phyloP scores from a whole-genome alignment of 352 stramenopile genomes.

The Blastocystis sp. region DNA sequence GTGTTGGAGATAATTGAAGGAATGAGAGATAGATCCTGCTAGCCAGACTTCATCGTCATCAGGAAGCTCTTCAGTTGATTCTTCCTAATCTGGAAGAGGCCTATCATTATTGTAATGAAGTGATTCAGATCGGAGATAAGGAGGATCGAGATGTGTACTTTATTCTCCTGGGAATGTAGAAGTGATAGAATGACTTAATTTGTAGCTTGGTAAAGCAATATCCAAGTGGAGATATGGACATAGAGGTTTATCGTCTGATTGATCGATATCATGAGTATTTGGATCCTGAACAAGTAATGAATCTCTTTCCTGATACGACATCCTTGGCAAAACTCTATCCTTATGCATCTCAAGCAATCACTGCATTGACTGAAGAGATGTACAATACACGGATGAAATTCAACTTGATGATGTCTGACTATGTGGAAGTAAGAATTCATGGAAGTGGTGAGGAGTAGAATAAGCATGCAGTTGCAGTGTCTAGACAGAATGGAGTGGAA shows the following conservation, averaged over 20 bases:
- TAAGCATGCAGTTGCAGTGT: constrained; percentile 1
- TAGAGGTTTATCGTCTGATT: neutral
- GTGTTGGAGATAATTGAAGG: neutral
- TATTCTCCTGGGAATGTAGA: neutral
- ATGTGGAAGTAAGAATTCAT: neutral
- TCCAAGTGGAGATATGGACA: neutral
- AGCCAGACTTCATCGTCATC: constrained; percentile 3
- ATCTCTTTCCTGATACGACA: neutral
- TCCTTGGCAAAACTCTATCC: constrained; percentile 18
- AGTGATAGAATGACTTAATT: neutral
- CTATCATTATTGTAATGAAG: constrained; percentile 1
- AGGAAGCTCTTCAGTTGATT: neutral
- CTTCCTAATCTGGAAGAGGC: neutral
- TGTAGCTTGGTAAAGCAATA: neutral
- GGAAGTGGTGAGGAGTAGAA: neutral
- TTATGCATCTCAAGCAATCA: constrained; percentile 14
- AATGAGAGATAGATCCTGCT: neutral
- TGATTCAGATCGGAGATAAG: neutral
- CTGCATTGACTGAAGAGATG: constrained; percentile 3
- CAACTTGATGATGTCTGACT: constrained; percentile 51
- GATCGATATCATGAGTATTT: constrained; percentile 26
- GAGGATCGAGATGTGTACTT: neutral
- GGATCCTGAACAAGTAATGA: constrained; percentile 10
- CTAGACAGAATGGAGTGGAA: constrained; percentile 20
- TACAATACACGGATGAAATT: constrained; percentile 55